Conservation (phyloP, 805 yeast genomes). For the Tetrapisispora fleetii region DNA sequence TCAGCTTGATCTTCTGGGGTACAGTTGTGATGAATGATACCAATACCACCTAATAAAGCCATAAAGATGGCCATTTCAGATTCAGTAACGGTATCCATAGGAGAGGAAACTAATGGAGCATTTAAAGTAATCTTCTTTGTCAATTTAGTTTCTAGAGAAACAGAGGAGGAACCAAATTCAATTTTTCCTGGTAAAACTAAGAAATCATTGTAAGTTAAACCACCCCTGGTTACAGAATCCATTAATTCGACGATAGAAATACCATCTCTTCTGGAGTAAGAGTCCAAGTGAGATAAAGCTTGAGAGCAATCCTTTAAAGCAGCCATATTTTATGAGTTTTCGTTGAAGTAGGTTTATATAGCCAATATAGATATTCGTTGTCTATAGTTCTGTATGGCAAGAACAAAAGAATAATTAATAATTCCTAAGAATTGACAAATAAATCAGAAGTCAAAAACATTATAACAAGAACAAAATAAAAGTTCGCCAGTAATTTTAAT, state of each 20-base stretch:
- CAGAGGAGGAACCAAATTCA: slow-evolving; percentile 71
- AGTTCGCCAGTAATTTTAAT: slow-evolving; percentile 2
- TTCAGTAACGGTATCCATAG: slow-evolving; percentile 99
- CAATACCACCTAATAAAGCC: slow-evolving; percentile 98
- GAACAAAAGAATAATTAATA: background rate
- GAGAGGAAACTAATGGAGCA: slow-evolving; percentile 94
- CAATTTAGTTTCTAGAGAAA: slow-evolving; percentile 72
- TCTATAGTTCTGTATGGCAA: background rate
- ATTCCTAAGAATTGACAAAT: background rate
- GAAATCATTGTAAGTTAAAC: slow-evolving; percentile 95
- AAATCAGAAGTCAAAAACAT: background rate
- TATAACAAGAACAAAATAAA: background rate
- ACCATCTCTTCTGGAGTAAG: slow-evolving; percentile 73
- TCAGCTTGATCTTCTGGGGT: slow-evolving; percentile 95
- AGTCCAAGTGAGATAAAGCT: slow-evolving; percentile 59
- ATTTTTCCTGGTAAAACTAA: slow-evolving; percentile 92
- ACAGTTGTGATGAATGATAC: slow-evolving; percentile 97
- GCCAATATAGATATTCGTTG: background rate
- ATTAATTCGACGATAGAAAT: slow-evolving; percentile 72
- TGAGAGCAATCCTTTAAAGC: slow-evolving; percentile 36
- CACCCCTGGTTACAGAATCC: slow-evolving; percentile 88
- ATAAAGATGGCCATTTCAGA: slow-evolving; percentile 94
- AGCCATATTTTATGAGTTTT: slow-evolving; percentile 8
- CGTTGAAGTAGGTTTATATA: background rate
- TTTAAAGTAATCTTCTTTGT: slow-evolving; percentile 87